Evolutionary conservation across 2,329 filamentous ascomycete species (phyloP).

Genomic region (Phaeosphaeriaceae sp.): DNA sequence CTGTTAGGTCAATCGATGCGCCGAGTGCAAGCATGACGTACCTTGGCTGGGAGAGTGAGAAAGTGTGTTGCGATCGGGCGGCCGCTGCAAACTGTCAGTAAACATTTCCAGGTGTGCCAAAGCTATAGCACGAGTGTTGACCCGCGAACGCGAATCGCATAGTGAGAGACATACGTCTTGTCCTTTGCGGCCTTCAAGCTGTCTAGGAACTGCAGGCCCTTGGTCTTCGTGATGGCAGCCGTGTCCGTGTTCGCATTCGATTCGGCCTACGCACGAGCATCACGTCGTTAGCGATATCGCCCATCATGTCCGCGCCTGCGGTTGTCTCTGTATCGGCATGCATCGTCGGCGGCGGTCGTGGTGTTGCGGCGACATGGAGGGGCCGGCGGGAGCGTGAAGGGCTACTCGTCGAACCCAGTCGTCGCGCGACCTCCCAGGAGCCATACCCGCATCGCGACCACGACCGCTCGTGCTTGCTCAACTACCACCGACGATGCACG

Average conservation of each 20-base stretch:
- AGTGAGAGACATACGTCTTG: conserved; percentile 70
- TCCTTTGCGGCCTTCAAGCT: conserved; percentile 78
- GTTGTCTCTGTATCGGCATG: conserved; percentile 7
- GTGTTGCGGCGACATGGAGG: conserved; percentile 37
- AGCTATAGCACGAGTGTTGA: conserved; percentile 4
- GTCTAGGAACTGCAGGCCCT: conserved; percentile 76
- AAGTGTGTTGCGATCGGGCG: conserved; percentile 78
- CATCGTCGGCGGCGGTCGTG: conserved; percentile 36
- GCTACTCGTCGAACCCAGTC: conserved; percentile 43
- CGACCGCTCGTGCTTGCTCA: conserved; percentile 20
- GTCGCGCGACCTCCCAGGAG: conserved; percentile 40
- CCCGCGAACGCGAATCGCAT: conserved; percentile 3
- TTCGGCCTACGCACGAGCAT: conserved; percentile 34
- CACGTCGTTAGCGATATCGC: conserved; percentile 34
- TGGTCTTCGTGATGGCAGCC: conserved; percentile 71
- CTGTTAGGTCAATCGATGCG: conserved; percentile 21
- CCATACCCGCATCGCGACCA: conserved; percentile 40
- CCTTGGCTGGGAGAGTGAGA: conserved; percentile 70
- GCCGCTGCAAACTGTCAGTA: conserved; percentile 56
- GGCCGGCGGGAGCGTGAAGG: conserved; percentile 33
- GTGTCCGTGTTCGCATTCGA: conserved; percentile 58
- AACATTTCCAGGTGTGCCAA: neutral
- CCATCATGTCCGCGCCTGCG: neutral
- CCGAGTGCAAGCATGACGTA: conserved; percentile 37
- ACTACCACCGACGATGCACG: conserved; percentile 32